Evolutionary conservation across 2,329 filamentous ascomycete genomes (phyloP).

Genomic region (Cladosporium oxysporum): DNA sequence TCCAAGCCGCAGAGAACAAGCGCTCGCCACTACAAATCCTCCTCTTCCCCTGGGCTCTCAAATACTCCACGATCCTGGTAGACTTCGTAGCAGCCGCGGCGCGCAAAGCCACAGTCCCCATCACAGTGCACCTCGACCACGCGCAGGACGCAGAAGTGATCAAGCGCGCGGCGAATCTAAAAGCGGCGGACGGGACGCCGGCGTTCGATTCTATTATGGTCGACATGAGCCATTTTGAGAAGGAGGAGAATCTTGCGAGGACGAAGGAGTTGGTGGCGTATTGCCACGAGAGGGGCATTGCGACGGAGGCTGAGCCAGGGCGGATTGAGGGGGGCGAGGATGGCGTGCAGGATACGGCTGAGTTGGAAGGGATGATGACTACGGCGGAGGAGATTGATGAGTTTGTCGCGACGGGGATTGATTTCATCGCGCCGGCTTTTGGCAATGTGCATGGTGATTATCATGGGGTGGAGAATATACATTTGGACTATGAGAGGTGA

Average conservation of each 20-base stretch:
- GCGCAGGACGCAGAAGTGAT: constrained; percentile 48
- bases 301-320: constrained; percentile 71
- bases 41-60: constrained; percentile 72
- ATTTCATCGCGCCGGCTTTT: constrained; percentile 73
- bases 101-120: constrained; percentile 43
- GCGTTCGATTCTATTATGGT: constrained; percentile 74
- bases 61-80: constrained; percentile 59
- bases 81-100: constrained; percentile 49
- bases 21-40: constrained; percentile 69
- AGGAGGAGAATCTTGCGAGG: constrained; percentile 66
- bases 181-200: constrained; percentile 37
- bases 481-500: constrained; percentile 59
- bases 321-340: constrained; percentile 74
- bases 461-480: constrained; percentile 64
- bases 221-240: constrained; percentile 73
- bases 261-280: constrained; percentile 64
- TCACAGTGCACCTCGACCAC: constrained; percentile 52
- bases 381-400: constrained; percentile 69
- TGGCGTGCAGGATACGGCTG: constrained; percentile 67
- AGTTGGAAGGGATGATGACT: constrained; percentile 64
- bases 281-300: constrained; percentile 66
- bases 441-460: constrained; percentile 77
- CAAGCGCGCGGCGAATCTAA: constrained; percentile 37
- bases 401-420: constrained; percentile 70
- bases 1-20: constrained; percentile 68